Evolutionary conservation across 257 asterid genomes (phyloP), one percentile per base, ranked within the genome.

Genomic region (Euphrasia confusa): DNA sequence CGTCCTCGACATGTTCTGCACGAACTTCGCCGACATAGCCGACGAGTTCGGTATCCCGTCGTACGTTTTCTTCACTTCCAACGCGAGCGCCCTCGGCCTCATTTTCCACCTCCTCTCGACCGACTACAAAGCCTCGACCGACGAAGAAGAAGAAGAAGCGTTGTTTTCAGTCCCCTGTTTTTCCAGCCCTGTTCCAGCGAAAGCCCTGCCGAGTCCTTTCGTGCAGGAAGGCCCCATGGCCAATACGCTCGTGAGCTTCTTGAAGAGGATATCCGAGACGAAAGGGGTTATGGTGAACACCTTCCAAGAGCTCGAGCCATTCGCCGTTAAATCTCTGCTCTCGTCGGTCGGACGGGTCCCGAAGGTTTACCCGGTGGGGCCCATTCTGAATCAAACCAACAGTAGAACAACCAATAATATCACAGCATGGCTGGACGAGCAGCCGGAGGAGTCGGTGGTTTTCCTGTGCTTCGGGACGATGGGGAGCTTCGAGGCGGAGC

Each of bases 271-370:
- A 32, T 52, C 8, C 60, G 69, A 71, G 17, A 47, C 54, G 0
- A 79, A 56, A 21, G 88, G 84, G 2, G 64, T 84, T 2, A 52
- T 84, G 4, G 44, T 79, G 18, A 84, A 84, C 70, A 79, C 86
- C 0, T 79, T 81, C 37, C 15, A 40, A 0, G 88, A 77, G 10
- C 75, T 84, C n/a, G 91, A 81, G 57, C 10, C 72, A 0, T 28
- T 12, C 45, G 67, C 78, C 10, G 35, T 81, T 35, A 64, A 71
- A 28, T 62, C 79, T 39, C 65, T 77, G 32, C 42, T 63, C 0
- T 5, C 55, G 0, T 6, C 56, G 7, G 54, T 15, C 4, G 55
- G 24, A 0, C 40, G 18, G 24, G 35, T 52, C 52, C 83, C 76
- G 0, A 68, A 49, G 17, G 48, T 81, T 7, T 84, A 81, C 60